A percentile compares a stretch with the other conserved stretches of the same genome.
These are phyloP conservation scores for Lentinula detonsa DNA, from an alignment of 768 basidiomycete species.

Conservation along the genomic window DNA sequence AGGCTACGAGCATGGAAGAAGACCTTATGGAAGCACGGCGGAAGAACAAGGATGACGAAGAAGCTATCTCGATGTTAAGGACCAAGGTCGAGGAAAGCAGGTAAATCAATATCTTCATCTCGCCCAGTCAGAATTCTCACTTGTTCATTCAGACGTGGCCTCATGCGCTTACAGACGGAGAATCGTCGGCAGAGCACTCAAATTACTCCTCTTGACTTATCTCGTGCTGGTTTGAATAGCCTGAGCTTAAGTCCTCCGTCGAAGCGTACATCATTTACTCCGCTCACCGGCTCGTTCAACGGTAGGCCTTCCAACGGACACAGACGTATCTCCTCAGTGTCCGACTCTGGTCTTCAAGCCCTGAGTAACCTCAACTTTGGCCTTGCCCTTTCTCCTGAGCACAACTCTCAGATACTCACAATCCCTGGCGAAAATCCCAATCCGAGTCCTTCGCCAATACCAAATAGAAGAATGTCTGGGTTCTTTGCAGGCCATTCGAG, in stretches of 20 bases:
- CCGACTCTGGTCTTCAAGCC: slow-evolving; percentile 42
- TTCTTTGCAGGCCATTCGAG: slow-evolving; percentile 38
- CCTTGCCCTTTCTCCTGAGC: slow-evolving; percentile 10
- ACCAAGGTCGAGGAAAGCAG: slow-evolving; percentile 87
- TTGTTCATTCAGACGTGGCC: slow-evolving; percentile 50
- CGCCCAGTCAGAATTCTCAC: not conserved
- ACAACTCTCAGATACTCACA: slow-evolving; percentile 26
- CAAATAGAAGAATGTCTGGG: slow-evolving; percentile 40
- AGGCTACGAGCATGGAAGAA: slow-evolving; percentile 52
- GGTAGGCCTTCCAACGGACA: slow-evolving; percentile 42
- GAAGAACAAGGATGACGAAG: slow-evolving; percentile 66
- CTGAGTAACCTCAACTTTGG: slow-evolving; percentile 21
- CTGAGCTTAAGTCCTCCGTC: slow-evolving; percentile 40
- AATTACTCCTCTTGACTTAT: slow-evolving; percentile 45
- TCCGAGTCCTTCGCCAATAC: slow-evolving; percentile 13
- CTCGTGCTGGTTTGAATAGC: slow-evolving; percentile 36
- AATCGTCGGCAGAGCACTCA: slow-evolving; percentile 53
- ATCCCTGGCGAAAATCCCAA: slow-evolving; percentile 24
- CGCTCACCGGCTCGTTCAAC: slow-evolving; percentile 52
- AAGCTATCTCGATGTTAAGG: slow-evolving; percentile 68
- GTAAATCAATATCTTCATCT: slow-evolving; percentile 30
- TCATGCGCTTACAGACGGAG: slow-evolving; percentile 84
- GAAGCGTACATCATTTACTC: slow-evolving; percentile 73
- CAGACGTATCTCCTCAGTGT: slow-evolving; percentile 69
- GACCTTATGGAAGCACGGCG: slow-evolving; percentile 43